Base-by-base conservation (phyloP, 371 early-diverging fungal genomes). In the Lichtheimia hyalospora region DNA sequence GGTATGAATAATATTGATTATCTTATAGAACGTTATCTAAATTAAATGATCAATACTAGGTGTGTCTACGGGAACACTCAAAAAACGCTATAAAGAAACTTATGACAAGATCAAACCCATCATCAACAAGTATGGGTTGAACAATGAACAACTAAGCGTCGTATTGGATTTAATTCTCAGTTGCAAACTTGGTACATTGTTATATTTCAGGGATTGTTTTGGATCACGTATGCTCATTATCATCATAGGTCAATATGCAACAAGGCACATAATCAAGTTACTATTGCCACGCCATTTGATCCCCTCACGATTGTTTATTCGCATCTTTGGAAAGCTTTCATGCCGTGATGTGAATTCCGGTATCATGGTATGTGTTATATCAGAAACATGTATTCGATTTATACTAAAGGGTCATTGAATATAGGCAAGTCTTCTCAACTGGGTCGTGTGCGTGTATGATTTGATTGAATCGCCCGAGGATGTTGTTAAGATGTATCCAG, bases 371-470 rank as follows among this genome's bases (percentile, higher is more conserved):
- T 1, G 34, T 8, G 2, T n/a, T 34, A 1, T 34, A 34, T 23
- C 3, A 6, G 21, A 2, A 3, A 10, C 18, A 18, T n/a, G 28
- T 13, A 18, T 46, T 14, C 27, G 15, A 20, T 10, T 24, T 42
- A 24, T 12, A 53, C 18, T 15, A 51, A 51, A 18, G 12, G 51
- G 21, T 15, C 51, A 23, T 25, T 8, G 12, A 14, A 59, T 23
- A 55, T 62, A 77, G 81, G 69, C 68, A 1, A 52, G 55, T 12
- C 49, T 82, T 14, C 59, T 83, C 43, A 69, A 67, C 49, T 85
- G 85, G 85, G 52, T 71, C 3, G 73, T 83, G 6, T 46, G 72
- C 14, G 63, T 85, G 3, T 85, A 77, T 52, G 82, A 83, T 21
- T 57, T 77, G 2, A 53, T 85, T 25, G 78, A 75, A 34, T 58